Evolutionary conservation across 1,284 basidiomycete genomes (phyloP).

Genomic region (Trichosporon sp.): DNA sequence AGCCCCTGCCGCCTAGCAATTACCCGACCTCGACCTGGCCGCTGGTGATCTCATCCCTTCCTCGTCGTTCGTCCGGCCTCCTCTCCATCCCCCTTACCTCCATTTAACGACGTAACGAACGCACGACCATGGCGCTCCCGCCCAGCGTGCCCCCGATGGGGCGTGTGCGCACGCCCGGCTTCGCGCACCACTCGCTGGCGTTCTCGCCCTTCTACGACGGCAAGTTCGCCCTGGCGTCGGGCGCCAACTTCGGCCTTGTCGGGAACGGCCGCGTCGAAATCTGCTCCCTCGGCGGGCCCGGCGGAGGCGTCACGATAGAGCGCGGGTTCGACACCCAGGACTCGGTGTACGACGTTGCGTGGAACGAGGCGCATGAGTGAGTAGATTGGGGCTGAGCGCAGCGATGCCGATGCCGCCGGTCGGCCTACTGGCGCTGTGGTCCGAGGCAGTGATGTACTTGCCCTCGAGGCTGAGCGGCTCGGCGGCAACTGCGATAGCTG

Average conservation of each 20-base stretch:
- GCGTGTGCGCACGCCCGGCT: slow-evolving; percentile 61
- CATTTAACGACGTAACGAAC: background rate
- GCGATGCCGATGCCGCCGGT: background rate
- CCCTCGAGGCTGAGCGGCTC: no score
- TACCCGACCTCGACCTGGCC: background rate
- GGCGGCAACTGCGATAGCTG: background rate
- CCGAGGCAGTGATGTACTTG: no score
- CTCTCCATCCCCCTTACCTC: background rate
- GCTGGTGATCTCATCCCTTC: background rate
- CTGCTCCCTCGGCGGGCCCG: background rate
- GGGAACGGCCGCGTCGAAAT: slow-evolving; percentile 86
- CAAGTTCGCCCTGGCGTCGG: slow-evolving; percentile 76
- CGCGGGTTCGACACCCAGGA: slow-evolving; percentile 88
- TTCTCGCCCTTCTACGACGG: slow-evolving; percentile 90
- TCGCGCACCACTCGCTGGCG: slow-evolving; percentile 79
- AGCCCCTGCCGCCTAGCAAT: background rate
- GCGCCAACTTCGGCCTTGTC: slow-evolving; percentile 91
- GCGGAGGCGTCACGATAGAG: background rate
- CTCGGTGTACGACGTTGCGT: slow-evolving; percentile 84
- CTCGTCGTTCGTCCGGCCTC: background rate
- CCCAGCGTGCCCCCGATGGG: slow-evolving; percentile 12
- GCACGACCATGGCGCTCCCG: background rate
- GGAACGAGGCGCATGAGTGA: slow-evolving; percentile 88
- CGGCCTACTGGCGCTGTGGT: background rate
- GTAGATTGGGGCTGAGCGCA: slow-evolving; percentile 30